Evolutionary conservation across 2,329 filamentous ascomycete species (phyloP), one percentile per base, ranked within the genome.

Genomic region (Grosmannia huntii): DNA sequence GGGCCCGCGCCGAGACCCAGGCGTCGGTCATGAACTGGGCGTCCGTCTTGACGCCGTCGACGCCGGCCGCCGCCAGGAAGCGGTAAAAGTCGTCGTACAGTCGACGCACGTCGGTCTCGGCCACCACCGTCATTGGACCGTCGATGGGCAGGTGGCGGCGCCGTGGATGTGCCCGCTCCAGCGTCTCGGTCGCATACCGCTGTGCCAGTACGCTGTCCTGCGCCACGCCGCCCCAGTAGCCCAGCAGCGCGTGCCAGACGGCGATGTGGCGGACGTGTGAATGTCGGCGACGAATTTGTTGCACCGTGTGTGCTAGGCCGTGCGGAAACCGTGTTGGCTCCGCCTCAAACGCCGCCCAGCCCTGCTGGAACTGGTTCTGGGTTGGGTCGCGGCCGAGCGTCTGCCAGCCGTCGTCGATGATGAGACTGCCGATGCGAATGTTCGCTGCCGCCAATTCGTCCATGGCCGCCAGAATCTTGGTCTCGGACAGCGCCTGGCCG

Each of bases 361-460:
- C 80, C 59, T 80, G 72, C 55, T 81, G 77, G 61, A 79, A 82
- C 62, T 82, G 78, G 21, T 75, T n/a, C n/a, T 23, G 14, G 33
- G 12, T 25, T 25, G 25, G 74, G 64, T 38, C 12, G 5, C 58
- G 59, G 62, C 81, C 82, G 53, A 95, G 78, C 10, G 86, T 82
- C 70, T 96, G 91, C 94, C 94, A 99, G 65, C 95, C 95, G 68
- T 99, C 94, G 65, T 99, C 94, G 62, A 99, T 95, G 61, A 97
- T 96, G 2, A 99, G 76, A 66, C 85, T 95, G 0, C 84, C 85
- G 52, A 97, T 79, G 49, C 86, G 84, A 66, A 99, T 89, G 0
- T 85, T 80, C 58, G 87, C 79, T 33, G 83, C 75, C 5, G 84
- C 79, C 12, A 99, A 74, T 1, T 80, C 77, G 59, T 90, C 82